Conservation (phyloP, 148 eudicot species). For the Rhododendron vialii region DNA sequence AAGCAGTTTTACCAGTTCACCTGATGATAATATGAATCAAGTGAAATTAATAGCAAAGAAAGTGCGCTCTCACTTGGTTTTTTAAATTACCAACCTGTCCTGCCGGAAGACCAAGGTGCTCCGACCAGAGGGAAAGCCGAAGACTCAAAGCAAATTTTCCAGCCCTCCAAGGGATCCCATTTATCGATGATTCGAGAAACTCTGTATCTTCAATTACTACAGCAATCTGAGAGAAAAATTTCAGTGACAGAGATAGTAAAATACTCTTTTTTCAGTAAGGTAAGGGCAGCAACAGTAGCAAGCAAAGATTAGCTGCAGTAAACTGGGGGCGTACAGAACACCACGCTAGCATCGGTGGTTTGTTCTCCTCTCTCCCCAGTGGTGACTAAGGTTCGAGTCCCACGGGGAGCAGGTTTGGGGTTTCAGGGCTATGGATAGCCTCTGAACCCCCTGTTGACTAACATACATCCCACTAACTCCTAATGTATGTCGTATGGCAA, state of each 20-base stretch:
- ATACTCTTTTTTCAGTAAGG: background rate
- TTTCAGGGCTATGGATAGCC: too few relatives aligned
- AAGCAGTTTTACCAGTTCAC: background rate
- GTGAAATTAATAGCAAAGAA: background rate
- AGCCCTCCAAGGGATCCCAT: conserved; percentile 81
- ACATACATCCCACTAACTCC: too few relatives aligned
- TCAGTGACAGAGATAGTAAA: background rate
- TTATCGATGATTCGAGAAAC: conserved; percentile 71
- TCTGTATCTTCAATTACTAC: conserved; percentile 79
- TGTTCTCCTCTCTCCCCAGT: too few relatives aligned
- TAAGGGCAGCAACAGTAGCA: background rate
- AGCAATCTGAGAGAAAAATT: conserved; percentile 47
- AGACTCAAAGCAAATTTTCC: conserved; percentile 77
- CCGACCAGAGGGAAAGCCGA: conserved; percentile 87
- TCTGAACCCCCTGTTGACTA: too few relatives aligned
- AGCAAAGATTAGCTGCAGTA: background rate
- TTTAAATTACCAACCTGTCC: conserved; percentile 50
- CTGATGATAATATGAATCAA: background rate
- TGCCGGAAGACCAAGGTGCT: conserved; percentile 78
- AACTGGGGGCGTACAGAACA: background rate
- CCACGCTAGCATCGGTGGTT: too few relatives aligned
- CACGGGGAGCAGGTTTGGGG: too few relatives aligned
- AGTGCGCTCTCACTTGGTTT: background rate
- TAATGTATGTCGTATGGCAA: too few relatives aligned
- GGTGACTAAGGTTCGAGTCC: too few relatives aligned